Percentiles rank a stretch among this genome's conserved stretches.
Conservation (phyloP, 1,284 basidiomycete species). For the Cryptococcus sp. region DNA sequence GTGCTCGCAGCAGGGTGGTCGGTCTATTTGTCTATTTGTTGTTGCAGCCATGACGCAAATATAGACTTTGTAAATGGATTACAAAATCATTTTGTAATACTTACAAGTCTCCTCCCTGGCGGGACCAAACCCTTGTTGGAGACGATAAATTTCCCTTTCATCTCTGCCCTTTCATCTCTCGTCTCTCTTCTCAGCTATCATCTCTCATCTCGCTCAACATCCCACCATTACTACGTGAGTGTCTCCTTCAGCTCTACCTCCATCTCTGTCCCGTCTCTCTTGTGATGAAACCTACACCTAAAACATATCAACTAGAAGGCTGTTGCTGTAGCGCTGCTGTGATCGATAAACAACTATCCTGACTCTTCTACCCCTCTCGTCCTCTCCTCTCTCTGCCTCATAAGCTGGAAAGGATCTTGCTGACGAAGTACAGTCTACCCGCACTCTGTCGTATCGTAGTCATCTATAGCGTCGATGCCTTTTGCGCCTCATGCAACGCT, state of each 20-base stretch:
- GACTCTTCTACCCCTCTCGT: background rate
- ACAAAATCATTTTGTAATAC: no score
- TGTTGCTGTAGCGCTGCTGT: constrained; percentile 12
- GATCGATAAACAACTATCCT: constrained; percentile 6
- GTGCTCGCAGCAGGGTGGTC: no score
- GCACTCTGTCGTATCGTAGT: background rate
- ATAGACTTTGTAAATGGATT: no score
- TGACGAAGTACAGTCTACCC: background rate
- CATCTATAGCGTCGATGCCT: background rate
- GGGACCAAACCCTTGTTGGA: no score
- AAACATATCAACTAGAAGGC: constrained; percentile 13
- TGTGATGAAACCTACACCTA: constrained; percentile 1
- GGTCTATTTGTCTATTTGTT: no score
- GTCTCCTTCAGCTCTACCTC: background rate
- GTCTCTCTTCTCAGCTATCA: no score
- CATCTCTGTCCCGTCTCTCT: background rate
- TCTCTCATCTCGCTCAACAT: no score
- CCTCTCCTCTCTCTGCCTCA: background rate
- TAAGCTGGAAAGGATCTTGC: background rate
- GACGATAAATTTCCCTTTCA: no score
- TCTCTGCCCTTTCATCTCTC: no score
- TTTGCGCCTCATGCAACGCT: background rate
- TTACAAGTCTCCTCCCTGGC: no score
- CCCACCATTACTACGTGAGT: no score
- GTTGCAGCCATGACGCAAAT: no score